Evolutionary conservation across 345 rosid species (phyloP).

Genomic region (Mallotus nudiflorus): DNA sequence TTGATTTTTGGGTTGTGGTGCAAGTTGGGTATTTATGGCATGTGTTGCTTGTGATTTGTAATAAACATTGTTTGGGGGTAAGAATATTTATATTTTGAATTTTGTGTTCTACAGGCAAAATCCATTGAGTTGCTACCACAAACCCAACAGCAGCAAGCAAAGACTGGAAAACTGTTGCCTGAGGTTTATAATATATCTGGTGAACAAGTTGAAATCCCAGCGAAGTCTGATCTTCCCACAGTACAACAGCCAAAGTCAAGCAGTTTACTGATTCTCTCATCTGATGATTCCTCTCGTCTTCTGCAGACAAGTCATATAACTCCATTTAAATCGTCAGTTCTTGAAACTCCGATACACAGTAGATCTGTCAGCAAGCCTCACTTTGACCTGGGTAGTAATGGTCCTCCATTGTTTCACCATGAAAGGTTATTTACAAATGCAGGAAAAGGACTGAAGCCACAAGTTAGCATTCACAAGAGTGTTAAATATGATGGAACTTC

Average conservation of each 20-base stretch:
- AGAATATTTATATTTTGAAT: no score
- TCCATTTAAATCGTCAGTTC: conserved; percentile 33
- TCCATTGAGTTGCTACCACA: conserved; percentile 68
- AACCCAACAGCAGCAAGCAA: conserved; percentile 61
- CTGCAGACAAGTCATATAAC: conserved; percentile 23
- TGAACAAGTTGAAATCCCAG: conserved; percentile 46
- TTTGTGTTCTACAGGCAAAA: conserved; percentile 53
- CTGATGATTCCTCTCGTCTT: conserved; percentile 43
- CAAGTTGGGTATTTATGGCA: background rate
- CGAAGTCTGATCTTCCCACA: conserved; percentile 33
- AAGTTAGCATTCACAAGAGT: conserved; percentile 34
- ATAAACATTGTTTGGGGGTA: no score
- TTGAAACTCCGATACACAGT: conserved; percentile 42
- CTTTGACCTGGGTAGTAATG: conserved; percentile 22
- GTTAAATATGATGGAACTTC: conserved; percentile 45
- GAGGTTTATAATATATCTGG: conserved; percentile 33
- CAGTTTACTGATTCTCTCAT: conserved; percentile 37
- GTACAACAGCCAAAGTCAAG: conserved; percentile 32
- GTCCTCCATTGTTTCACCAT: conserved; percentile 40
- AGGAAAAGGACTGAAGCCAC: conserved; percentile 42
- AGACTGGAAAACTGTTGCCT: conserved; percentile 44
- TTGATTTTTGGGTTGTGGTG: background rate
- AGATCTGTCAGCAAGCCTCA: conserved; percentile 29
- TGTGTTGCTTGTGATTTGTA: no score
- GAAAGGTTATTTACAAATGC: conserved; percentile 46